Evolutionary conservation across 495 filamentous ascomycete species (phyloP).

Genomic region (Echria macrotheca): DNA sequence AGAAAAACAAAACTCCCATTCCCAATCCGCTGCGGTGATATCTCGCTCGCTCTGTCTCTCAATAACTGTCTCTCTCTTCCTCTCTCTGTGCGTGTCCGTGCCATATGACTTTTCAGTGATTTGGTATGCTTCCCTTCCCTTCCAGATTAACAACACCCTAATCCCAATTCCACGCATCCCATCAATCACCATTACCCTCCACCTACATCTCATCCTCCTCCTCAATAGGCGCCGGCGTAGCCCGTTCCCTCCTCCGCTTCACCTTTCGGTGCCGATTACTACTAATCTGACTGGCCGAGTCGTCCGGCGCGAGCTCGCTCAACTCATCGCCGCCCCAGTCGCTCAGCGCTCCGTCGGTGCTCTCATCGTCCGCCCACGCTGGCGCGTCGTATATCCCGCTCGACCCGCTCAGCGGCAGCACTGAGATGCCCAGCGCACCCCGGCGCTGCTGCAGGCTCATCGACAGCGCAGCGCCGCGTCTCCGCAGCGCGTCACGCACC

Average conservation of each 20-base stretch:
- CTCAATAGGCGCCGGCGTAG: conserved; percentile 78
- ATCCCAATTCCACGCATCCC: too few species aligned
- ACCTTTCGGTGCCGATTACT: conserved; percentile 64
- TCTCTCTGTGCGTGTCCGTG: too few species aligned
- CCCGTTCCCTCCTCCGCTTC: conserved; percentile 65
- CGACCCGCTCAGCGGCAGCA: conserved; percentile 37
- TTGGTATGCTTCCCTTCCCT: too few species aligned
- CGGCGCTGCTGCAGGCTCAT: conserved; percentile 71
- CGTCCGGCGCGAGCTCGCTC: conserved; percentile 68
- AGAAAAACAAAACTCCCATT: too few species aligned
- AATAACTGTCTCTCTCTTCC: too few species aligned
- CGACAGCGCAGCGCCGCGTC: conserved; percentile 71
- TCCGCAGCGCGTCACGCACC: conserved; percentile 72
- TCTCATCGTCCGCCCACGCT: conserved; percentile 43
- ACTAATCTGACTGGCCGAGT: conserved; percentile 81
- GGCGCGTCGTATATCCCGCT: conserved; percentile 38
- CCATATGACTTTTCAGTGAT: too few species aligned
- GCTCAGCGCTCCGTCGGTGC: conserved; percentile 40
- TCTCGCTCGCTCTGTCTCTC: too few species aligned
- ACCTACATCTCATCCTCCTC: conserved; percentile 52
- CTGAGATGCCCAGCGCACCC: conserved; percentile 37
- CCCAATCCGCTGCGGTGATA: too few species aligned
- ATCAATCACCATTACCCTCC: too few species aligned
- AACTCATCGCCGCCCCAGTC: conserved; percentile 64
- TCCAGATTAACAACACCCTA: too few species aligned